These are phyloP conservation scores for Fusarium udum DNA, from an alignment of 2,329 filamentous ascomycete genomes.

Conservation along the genomic window DNA sequence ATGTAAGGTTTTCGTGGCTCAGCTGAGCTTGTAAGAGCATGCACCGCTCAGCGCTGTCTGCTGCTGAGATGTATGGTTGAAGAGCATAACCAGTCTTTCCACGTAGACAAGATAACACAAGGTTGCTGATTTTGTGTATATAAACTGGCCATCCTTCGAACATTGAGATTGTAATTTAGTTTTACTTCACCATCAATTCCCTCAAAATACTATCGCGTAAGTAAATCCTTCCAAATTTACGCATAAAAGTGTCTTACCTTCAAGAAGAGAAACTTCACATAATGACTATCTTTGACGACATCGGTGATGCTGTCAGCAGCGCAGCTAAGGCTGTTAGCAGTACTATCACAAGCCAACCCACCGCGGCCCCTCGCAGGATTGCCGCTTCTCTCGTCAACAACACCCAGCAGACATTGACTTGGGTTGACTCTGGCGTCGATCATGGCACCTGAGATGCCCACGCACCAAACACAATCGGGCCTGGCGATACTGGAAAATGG, in stretches of 20 bases:
- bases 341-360: too few species aligned
- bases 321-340: too few species aligned
- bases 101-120: background rate
- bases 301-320: background rate
- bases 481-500: background rate
- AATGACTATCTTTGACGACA: background rate
- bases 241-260: background rate
- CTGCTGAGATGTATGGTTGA: background rate
- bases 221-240: background rate
- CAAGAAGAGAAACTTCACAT: background rate
- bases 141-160: background rate
- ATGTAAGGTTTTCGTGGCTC: background rate
- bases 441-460: background rate
- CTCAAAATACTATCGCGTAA: background rate
- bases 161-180: background rate
- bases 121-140: background rate
- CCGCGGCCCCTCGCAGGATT: background rate
- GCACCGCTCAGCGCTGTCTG: background rate
- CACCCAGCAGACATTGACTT: background rate
- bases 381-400: background rate
- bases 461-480: background rate
- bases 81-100: background rate
- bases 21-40: background rate
- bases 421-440: background rate
- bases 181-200: background rate